Evolutionary conservation across 768 basidiomycete species (phyloP).

Genomic region (Rubroboletus pulcherrimus): DNA sequence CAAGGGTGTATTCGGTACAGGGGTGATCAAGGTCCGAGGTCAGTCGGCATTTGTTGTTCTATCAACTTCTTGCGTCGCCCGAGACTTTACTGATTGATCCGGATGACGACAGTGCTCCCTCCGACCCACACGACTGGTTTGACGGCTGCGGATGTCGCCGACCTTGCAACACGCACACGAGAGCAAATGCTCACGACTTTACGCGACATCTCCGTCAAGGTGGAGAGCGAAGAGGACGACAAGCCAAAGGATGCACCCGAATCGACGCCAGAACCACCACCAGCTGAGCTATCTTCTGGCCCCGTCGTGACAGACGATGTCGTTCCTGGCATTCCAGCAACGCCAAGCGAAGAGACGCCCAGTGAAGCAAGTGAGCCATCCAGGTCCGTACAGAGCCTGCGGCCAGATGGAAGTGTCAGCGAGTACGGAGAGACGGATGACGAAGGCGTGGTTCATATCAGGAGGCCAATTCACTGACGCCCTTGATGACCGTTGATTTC

Average conservation of each 20-base stretch:
- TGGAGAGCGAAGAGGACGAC: slow-evolving; percentile 28
- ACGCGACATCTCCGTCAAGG: slow-evolving; percentile 67
- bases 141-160: slow-evolving; percentile 63
- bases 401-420: slow-evolving; percentile 54
- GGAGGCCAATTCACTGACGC: slow-evolving; percentile 43
- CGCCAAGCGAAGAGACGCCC: slow-evolving; percentile 23
- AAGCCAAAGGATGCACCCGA: slow-evolving; percentile 12
- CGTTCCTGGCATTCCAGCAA: slow-evolving; percentile 27
- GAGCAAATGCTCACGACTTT: slow-evolving; percentile 78
- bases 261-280: slow-evolving; percentile 23
- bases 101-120: slow-evolving; percentile 66
- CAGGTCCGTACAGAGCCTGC: slow-evolving; percentile 33
- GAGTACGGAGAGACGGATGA: slow-evolving; percentile 80
- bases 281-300: slow-evolving; percentile 2
- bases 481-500: neutral
- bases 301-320: slow-evolving; percentile 24
- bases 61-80: neutral
- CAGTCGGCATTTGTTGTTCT: slow-evolving; percentile 6
- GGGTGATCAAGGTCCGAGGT: slow-evolving; percentile 79
- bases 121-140: slow-evolving; percentile 76
- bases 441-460: slow-evolving; percentile 78
- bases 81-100: neutral
- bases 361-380: slow-evolving; percentile 27
- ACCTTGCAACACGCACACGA: slow-evolving; percentile 63
- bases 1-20: slow-evolving; percentile 69